Conservation (phyloP, 768 basidiomycete genomes). For the Collybiopsis confluens region DNA sequence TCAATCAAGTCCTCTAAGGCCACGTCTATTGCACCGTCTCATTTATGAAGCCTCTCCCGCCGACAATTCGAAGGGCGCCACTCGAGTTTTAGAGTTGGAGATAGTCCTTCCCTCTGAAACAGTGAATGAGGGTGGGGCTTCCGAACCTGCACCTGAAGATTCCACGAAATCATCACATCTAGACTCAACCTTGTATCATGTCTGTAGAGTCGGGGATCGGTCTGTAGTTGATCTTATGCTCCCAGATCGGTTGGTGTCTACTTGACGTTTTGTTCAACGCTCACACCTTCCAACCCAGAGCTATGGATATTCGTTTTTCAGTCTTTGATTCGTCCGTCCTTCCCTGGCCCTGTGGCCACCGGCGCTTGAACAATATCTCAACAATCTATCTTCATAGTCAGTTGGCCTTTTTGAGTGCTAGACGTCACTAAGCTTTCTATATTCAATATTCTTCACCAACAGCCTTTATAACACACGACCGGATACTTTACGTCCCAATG, state of each 20-base stretch:
- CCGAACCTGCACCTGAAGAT: neutral
- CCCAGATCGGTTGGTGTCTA: conserved; percentile 48
- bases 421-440: too few species aligned
- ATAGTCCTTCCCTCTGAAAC: conserved; percentile 21
- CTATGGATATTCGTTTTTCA: conserved; percentile 55
- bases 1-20: conserved; percentile 23
- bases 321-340: conserved; percentile 29
- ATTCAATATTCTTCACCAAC: conserved; percentile 5
- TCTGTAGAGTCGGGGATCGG: conserved; percentile 34
- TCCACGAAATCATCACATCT: neutral
- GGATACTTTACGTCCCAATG: conserved; percentile 34
- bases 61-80: neutral
- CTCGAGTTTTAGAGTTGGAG: conserved; percentile 34
- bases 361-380: conserved; percentile 36
- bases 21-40: conserved; percentile 40
- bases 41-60: conserved; percentile 37
- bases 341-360: conserved; percentile 30
- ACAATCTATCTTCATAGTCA: conserved; percentile 39
- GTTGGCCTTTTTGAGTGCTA: conserved; percentile 15
- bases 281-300: conserved; percentile 26
- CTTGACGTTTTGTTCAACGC: neutral
- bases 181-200: conserved; percentile 11
- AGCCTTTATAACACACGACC: conserved; percentile 30
- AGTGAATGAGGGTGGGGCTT: neutral
- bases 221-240: conserved; percentile 45